These are phyloP conservation scores for Ceriops tagal DNA, from an alignment of 345 rosid species.

Conservation along the genomic window DNA sequence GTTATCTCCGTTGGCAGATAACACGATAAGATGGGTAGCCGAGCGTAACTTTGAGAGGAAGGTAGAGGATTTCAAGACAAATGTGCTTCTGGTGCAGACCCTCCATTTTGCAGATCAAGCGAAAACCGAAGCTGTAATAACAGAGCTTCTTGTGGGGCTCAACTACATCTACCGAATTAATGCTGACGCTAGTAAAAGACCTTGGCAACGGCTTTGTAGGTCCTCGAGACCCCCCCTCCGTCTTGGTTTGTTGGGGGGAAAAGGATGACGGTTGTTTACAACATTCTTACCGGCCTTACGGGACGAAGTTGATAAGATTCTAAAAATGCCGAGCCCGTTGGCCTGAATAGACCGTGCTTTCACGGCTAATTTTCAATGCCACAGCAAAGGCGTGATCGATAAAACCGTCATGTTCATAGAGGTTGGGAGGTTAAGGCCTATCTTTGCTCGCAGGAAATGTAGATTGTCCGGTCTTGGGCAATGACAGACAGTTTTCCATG, in stretches of 20 bases:
- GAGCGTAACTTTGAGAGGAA: slow-evolving; percentile 57
- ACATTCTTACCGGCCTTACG: no score
- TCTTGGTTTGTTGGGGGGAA: not conserved
- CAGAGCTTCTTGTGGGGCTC: slow-evolving; percentile 60
- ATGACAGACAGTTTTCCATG: no score
- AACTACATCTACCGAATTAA: slow-evolving; percentile 45
- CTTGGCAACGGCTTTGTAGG: slow-evolving; percentile 8
- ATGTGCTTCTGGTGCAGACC: slow-evolving; percentile 57
- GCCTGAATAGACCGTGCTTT: no score
- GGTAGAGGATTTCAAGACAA: slow-evolving; percentile 36
- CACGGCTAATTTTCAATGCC: no score
- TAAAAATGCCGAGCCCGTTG: no score
- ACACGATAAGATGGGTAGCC: slow-evolving; percentile 54
- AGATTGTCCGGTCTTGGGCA: no score
- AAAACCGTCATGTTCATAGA: no score
- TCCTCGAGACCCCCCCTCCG: slow-evolving; percentile 3
- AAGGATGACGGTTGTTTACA: slow-evolving; percentile 4
- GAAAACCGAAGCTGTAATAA: slow-evolving; percentile 60
- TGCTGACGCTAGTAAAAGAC: slow-evolving; percentile 18
- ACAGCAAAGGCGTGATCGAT: no score
- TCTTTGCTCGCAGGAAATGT: no score
- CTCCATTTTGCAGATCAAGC: slow-evolving; percentile 52
- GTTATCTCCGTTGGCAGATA: slow-evolving; percentile 63
- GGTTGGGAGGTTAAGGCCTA: no score
- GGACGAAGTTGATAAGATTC: no score